phyloP scores from a whole-genome alignment of 2,329 filamentous ascomycete species.

The Akanthomyces uredinophilus region DNA sequence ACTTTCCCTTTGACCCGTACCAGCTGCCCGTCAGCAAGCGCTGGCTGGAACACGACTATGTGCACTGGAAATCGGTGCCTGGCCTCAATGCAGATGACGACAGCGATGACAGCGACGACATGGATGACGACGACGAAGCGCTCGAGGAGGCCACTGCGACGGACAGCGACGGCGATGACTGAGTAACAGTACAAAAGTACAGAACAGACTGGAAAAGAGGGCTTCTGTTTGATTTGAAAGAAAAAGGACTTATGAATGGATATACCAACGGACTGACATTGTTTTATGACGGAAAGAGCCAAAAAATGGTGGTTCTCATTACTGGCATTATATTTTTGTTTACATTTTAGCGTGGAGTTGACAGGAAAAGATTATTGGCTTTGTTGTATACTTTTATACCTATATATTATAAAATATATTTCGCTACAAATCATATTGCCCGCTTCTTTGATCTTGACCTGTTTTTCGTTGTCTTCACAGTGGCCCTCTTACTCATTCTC shows the following conservation, averaged over 20 bases:
- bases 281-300: not conserved
- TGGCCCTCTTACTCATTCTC: too few species aligned
- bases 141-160: slow-evolving; percentile 48
- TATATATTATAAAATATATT: not conserved
- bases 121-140: slow-evolving; percentile 40
- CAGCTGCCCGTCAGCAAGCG: slow-evolving; percentile 78
- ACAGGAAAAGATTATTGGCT: slow-evolving; percentile 5
- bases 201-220: not conserved
- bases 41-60: slow-evolving; percentile 83
- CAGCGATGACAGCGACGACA: slow-evolving; percentile 49
- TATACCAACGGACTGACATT: not conserved
- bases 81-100: slow-evolving; percentile 59
- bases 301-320: not conserved
- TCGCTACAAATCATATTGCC: not conserved
- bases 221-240: not conserved
- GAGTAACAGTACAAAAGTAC: slow-evolving; percentile 22
- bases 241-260: not conserved
- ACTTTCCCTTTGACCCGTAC: slow-evolving; percentile 97
- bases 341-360: slow-evolving; percentile 11
- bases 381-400: not conserved
- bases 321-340: not conserved
- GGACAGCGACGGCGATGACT: slow-evolving; percentile 40
- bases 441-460: too few species aligned
- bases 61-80: slow-evolving; percentile 71
- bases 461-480: too few species aligned